A percentile compares a stretch with the other conserved stretches of the same genome.
Evolutionary conservation across 2,329 filamentous ascomycete genomes (phyloP).

Genomic region (Mariannaea elegans): DNA sequence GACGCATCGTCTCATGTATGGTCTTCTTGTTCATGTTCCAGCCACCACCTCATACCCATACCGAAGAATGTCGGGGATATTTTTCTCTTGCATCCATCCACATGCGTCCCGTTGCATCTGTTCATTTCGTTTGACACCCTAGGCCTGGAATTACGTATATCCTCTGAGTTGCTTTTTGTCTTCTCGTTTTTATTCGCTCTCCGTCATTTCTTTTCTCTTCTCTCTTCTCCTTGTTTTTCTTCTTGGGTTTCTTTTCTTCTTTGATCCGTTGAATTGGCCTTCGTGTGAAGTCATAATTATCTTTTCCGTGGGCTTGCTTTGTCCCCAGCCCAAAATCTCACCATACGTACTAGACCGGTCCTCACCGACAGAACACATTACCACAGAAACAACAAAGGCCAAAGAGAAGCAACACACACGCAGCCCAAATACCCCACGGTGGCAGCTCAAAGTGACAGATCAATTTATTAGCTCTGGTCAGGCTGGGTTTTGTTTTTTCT

Average conservation of each 20-base stretch:
- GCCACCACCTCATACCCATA: not conserved
- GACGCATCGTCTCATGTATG: slow-evolving; percentile 20
- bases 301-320: not conserved
- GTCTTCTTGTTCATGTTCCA: slow-evolving; percentile 1
- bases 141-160: slow-evolving; percentile 8
- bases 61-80: not conserved
- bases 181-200: not conserved
- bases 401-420: not conserved
- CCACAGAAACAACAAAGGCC: not conserved
- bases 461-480: too few relatives aligned
- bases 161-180: not conserved
- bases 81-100: slow-evolving; percentile 6
- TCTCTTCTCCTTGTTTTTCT: slow-evolving; percentile 3
- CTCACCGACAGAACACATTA: not conserved
- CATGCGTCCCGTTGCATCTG: not conserved
- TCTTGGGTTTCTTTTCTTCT: slow-evolving; percentile 7
- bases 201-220: slow-evolving; percentile 12
- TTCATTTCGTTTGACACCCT: slow-evolving; percentile 9
- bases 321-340: not conserved
- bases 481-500: too few relatives aligned
- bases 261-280: not conserved
- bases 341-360: not conserved
- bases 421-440: too few relatives aligned
- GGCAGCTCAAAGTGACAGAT: too few relatives aligned
- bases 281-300: slow-evolving; percentile 5